phyloP scores from a whole-genome alignment of 805 yeast species.

The Monosporozyma aquatica region DNA sequence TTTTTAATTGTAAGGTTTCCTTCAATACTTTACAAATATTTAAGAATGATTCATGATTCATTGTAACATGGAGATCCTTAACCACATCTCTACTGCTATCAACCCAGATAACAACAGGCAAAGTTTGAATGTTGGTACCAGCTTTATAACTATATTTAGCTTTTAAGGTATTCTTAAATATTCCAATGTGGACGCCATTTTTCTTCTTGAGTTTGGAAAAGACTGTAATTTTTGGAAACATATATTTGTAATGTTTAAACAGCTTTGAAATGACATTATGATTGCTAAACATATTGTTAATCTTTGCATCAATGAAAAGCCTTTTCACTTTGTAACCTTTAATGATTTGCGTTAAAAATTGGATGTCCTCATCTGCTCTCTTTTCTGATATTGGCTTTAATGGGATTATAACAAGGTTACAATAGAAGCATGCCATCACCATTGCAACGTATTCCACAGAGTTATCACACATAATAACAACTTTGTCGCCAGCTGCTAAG shows the following conservation, averaged over 20 bases:
- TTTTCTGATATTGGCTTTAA: conserved; percentile 64
- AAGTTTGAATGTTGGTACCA: conserved; percentile 28
- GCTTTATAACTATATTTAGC: conserved; percentile 16
- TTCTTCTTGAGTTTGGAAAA: conserved; percentile 28
- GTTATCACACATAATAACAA: conserved; percentile 74
- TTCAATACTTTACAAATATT: conserved; percentile 81
- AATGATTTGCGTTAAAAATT: conserved; percentile 55
- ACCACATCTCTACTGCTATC: conserved; percentile 17
- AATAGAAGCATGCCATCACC: conserved; percentile 73
- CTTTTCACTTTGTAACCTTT: conserved; percentile 62
- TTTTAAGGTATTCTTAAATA: conserved; percentile 14
- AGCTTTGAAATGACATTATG: conserved; percentile 17
- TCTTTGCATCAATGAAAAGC: conserved; percentile 56
- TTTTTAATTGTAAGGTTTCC: conserved; percentile 79
- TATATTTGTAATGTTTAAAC: conserved; percentile 18
- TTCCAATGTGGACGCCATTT: conserved; percentile 12
- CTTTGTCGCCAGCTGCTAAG: conserved; percentile 59
- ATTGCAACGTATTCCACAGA: conserved; percentile 82
- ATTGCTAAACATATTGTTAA: conserved; percentile 17
- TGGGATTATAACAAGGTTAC: conserved; percentile 58
- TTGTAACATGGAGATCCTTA: conserved; percentile 22
- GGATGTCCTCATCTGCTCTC: conserved; percentile 63
- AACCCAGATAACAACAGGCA: conserved; percentile 26
- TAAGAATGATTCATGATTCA: conserved; percentile 54
- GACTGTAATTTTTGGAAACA: conserved; percentile 25